phyloP scores from a whole-genome alignment of 23 red algal species.

The Chondrus crispus region DNA sequence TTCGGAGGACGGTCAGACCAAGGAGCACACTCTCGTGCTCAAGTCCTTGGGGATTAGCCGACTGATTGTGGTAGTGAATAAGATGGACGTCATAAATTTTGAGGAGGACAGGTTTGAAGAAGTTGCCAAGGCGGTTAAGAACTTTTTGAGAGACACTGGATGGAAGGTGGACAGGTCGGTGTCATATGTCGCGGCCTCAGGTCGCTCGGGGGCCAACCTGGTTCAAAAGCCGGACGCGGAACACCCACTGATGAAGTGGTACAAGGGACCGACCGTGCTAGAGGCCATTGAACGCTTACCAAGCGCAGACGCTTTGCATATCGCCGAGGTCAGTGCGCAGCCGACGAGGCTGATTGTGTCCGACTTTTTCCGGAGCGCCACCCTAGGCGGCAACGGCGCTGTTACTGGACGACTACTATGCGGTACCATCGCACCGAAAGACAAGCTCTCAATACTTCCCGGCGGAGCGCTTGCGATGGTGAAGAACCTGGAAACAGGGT shows the following conservation, averaged over 20 bases:
- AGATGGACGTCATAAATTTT: slow-evolving; percentile 96
- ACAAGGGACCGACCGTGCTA: slow-evolving; percentile 77
- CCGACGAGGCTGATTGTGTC: slow-evolving; percentile 51
- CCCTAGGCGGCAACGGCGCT: slow-evolving; percentile 40
- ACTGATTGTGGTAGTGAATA: slow-evolving; percentile 90
- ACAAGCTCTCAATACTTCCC: slow-evolving; percentile 27
- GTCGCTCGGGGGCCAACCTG: slow-evolving; percentile 87
- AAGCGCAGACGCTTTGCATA: neutral
- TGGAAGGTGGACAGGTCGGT: slow-evolving; percentile 80
- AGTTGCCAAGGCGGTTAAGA: slow-evolving; percentile 69
- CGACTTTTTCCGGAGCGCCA: slow-evolving; percentile 54
- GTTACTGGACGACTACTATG: slow-evolving; percentile 54
- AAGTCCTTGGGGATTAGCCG: slow-evolving; percentile 70
- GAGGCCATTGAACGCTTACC: slow-evolving; percentile 72
- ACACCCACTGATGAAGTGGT: slow-evolving; percentile 82
- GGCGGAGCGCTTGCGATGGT: slow-evolving; percentile 2
- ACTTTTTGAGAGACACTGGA: slow-evolving; percentile 80
- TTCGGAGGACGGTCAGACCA: slow-evolving; percentile 87
- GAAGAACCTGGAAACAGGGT: slow-evolving; percentile 22
- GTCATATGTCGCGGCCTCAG: slow-evolving; percentile 70
- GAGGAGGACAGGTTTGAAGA: slow-evolving; percentile 74
- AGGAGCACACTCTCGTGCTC: slow-evolving; percentile 87
- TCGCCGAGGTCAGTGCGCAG: slow-evolving; percentile 31
- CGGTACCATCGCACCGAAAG: slow-evolving; percentile 58
- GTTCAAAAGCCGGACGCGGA: slow-evolving; percentile 22